phyloP scores from a whole-genome alignment of 495 filamentous ascomycete genomes.

The Aeminium ludgeri region DNA sequence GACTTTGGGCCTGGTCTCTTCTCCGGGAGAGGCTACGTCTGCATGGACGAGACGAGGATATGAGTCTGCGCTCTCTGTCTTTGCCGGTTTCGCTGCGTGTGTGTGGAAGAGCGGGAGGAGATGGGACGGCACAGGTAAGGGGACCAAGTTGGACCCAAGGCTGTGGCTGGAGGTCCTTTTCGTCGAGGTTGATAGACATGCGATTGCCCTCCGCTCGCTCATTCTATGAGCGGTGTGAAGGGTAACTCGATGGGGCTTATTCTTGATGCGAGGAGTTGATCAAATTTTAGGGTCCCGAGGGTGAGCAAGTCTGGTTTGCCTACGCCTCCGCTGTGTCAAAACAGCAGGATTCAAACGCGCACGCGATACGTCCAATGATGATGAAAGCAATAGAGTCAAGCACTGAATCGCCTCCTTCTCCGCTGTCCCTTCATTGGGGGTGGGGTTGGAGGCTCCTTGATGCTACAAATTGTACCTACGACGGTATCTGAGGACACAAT shows the following conservation, averaged over 20 bases:
- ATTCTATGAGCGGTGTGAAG: constrained; percentile 7
- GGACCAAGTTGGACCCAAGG: constrained; percentile 25
- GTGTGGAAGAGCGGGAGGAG: constrained; percentile 25
- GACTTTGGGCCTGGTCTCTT: constrained; percentile 34
- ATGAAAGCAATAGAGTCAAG: constrained; percentile 99
- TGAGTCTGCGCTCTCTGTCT: constrained; percentile 51
- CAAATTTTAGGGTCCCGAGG: constrained; percentile 41
- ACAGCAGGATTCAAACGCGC: constrained; percentile 37
- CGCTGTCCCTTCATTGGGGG: constrained; percentile 32
- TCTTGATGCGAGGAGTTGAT: constrained; percentile 93
- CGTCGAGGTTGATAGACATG: constrained; percentile 96
- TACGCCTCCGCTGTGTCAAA: constrained; percentile 44
- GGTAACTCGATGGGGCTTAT: constrained; percentile 99
- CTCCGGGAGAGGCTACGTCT: not conserved
- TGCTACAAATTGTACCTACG: constrained; percentile 55
- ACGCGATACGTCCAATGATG: constrained; percentile 73
- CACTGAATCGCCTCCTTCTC: constrained; percentile 50
- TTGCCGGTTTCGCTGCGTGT: constrained; percentile 20
- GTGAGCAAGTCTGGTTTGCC: constrained; percentile 5
- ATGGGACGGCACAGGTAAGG: constrained; percentile 24
- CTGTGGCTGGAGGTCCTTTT: constrained; percentile 28
- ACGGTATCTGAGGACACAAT: constrained; percentile 70
- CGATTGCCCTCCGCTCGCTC: constrained; percentile 56
- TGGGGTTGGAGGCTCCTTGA: constrained; percentile 35
- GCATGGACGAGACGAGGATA: constrained; percentile 52